Evolutionary conservation across 148 eudicot species (phyloP).

Genomic region (Mesembryanthemum crystallinum): DNA sequence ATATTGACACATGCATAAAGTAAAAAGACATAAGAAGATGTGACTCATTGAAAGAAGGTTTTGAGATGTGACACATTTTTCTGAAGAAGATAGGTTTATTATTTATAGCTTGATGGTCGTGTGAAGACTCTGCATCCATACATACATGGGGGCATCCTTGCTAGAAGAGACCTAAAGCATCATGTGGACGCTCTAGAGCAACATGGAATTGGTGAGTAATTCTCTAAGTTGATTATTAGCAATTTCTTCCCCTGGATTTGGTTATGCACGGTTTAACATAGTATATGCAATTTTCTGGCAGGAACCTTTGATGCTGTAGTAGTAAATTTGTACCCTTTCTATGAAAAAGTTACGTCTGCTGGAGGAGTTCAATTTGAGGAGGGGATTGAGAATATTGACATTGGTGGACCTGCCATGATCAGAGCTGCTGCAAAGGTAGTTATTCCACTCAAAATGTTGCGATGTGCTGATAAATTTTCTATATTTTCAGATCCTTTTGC

Average conservation of each 20-base stretch:
- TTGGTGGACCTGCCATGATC: slow-evolving; percentile 98
- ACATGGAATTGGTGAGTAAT: slow-evolving; percentile 73
- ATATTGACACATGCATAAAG: not conserved
- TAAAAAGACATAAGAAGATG: not conserved
- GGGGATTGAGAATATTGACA: slow-evolving; percentile 97
- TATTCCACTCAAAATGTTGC: slow-evolving; percentile 1
- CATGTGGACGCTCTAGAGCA: slow-evolving; percentile 90
- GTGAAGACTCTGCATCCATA: slow-evolving; percentile 95
- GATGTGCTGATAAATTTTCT: not conserved
- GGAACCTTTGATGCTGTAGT: slow-evolving; percentile 92
- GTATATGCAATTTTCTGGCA: slow-evolving; percentile 27
- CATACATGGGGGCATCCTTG: slow-evolving; percentile 97
- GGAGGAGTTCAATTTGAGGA: slow-evolving; percentile 75
- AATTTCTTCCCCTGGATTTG: not conserved
- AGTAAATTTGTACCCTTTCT: slow-evolving; percentile 96
- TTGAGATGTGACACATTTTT: not conserved
- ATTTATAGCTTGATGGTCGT: slow-evolving; percentile 95
- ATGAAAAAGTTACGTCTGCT: slow-evolving; percentile 78
- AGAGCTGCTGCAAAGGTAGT: slow-evolving; percentile 99
- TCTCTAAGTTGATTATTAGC: not conserved
- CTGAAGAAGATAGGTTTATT: not conserved
- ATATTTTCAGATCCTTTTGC: not conserved
- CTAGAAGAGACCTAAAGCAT: slow-evolving; percentile 81
- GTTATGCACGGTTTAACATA: not conserved
- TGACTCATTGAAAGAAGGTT: not conserved